These are phyloP conservation scores for Miscanthus sacchariflorus DNA, from an alignment of 202 grass and related monocot genomes.

Conservation along the genomic window DNA sequence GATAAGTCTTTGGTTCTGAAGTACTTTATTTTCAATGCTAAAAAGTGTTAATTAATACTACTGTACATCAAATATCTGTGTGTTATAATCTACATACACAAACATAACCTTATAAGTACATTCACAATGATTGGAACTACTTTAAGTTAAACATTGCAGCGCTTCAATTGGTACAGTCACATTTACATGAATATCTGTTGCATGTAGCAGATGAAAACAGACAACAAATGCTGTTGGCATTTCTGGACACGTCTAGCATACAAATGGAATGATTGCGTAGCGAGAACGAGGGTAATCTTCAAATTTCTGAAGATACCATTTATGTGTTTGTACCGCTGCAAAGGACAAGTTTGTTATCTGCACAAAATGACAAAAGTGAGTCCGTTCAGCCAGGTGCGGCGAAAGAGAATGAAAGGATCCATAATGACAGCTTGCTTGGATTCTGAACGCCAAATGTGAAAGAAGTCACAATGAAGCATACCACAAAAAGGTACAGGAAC, in stretches of 20 bases:
- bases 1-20: background rate
- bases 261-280: constrained; percentile 81
- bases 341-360: constrained; percentile 85
- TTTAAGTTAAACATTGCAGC: constrained; percentile 27
- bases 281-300: constrained; percentile 81
- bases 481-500: constrained; percentile 90
- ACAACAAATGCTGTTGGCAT: background rate
- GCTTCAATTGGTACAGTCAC: background rate
- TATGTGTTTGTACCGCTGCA: constrained; percentile 84
- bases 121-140: background rate
- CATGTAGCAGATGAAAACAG: constrained; percentile 32
- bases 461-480: constrained; percentile 44
- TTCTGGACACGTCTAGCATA: constrained; percentile 62
- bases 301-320: constrained; percentile 94
- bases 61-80: background rate
- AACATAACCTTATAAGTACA: constrained; percentile 22
- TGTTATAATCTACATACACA: constrained; percentile 13
- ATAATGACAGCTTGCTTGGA: background rate
- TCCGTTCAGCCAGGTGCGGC: constrained; percentile 9
- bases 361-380: constrained; percentile 10
- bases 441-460: background rate
- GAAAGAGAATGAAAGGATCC: background rate
- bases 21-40: constrained; percentile 19
- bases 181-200: constrained; percentile 45
- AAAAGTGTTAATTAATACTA: constrained; percentile 6